Base-by-base conservation (phyloP, 805 yeast genomes). In the Candida sanyiensis region DNA sequence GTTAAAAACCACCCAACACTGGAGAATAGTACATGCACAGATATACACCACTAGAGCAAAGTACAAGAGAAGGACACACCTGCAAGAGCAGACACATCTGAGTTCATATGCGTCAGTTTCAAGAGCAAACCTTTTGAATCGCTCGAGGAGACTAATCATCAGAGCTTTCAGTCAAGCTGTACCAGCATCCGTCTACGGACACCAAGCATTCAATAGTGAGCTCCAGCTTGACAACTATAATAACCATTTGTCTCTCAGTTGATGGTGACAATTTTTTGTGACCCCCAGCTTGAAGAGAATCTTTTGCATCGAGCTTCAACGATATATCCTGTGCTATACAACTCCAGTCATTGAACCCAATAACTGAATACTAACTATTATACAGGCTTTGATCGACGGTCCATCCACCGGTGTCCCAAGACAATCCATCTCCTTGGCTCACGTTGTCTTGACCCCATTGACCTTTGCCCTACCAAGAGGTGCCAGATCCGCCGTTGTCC, bases 381-480 rank as follows among this genome's bases (percentile, higher is more conserved):
- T 23, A 31, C 59, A 83, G 90, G 88, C 80, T 64, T 83, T 93
- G 67, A 71, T 93, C 63, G 98, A 93, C 69, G 98, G 98, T 72
- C 97, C 98, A 72, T 68, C 80, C 63, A 63, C 81, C 46, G 79
- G 77, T 63, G 84, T 93, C 62, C 77, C 83, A 66, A 87, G 99
- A 76, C 97, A 93, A 77, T 80, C 95, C 56, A 71, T 84, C 65
- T 63, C 83, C 57, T 81, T 93, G 68, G 85, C 80, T 63, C 85
- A 80, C 73, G 87, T 86, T 66, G 83, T 83, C 57, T 80, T 93
- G 69, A 93, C 98, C 61, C 95, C 95, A 69, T 73, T 86, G 64
- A 89, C 89, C 57, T 75, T 86, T 59, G 74, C 82, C 55, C 74
- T 93, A 63, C 88, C 97, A 77, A 90, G 96, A 77, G 97, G 96